Evolutionary conservation across 495 filamentous ascomycete species (phyloP).

Genomic region (Daldinia grandis): DNA sequence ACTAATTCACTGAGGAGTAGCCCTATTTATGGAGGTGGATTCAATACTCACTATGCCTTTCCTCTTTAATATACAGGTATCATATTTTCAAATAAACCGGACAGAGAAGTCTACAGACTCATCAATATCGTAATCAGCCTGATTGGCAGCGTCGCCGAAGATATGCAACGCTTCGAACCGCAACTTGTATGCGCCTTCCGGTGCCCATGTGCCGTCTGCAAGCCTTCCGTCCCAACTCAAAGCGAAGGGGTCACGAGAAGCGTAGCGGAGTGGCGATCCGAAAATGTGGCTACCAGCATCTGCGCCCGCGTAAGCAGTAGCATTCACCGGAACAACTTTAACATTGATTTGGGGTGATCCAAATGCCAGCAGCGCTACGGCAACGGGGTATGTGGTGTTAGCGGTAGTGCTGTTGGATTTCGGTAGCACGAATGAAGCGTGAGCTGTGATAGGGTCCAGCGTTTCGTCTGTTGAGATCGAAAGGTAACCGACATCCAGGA

Average conservation of each 20-base stretch:
- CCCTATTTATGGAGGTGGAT: not conserved
- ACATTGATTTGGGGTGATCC: slow-evolving; percentile 55
- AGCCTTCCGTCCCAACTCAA: slow-evolving; percentile 55
- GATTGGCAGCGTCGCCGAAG: slow-evolving; percentile 48
- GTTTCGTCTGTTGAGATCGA: slow-evolving; percentile 46
- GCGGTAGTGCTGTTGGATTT: slow-evolving; percentile 34
- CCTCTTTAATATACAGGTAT: slow-evolving; percentile 9
- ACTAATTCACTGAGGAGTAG: not conserved
- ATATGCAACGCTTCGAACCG: slow-evolving; percentile 55
- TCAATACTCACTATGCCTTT: not conserved
- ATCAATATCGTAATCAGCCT: slow-evolving; percentile 49
- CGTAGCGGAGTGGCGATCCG: slow-evolving; percentile 52
- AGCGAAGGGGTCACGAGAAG: slow-evolving; percentile 48
- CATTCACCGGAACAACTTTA: slow-evolving; percentile 52
- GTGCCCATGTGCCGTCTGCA: slow-evolving; percentile 51
- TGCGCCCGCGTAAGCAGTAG: slow-evolving; percentile 7
- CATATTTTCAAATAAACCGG: slow-evolving; percentile 36
- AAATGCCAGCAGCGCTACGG: slow-evolving; percentile 50
- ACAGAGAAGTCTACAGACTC: slow-evolving; percentile 52
- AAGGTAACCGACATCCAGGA: slow-evolving; percentile 50
- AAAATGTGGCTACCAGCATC: slow-evolving; percentile 53
- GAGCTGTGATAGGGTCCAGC: slow-evolving; percentile 44
- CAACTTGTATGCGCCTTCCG: slow-evolving; percentile 57
- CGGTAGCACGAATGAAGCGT: slow-evolving; percentile 54
- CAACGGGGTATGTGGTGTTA: slow-evolving; percentile 46